A percentile compares a stretch with the other conserved stretches of the same genome.
These are phyloP conservation scores for Euphrasia arctica DNA, from an alignment of 305 asterid species.

Conservation along the genomic window DNA sequence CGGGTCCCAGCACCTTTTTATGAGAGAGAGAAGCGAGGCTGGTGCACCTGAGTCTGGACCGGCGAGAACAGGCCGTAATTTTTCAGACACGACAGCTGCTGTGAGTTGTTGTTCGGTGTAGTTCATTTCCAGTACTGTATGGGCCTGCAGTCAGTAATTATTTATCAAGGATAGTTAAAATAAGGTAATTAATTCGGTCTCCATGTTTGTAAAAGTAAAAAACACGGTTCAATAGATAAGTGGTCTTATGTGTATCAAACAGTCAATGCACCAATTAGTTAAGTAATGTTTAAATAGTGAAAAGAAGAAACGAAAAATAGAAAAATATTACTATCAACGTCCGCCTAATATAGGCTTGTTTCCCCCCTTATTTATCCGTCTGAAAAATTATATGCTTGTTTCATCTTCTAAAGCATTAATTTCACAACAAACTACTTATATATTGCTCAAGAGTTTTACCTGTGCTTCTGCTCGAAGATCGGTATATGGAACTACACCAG, in stretches of 20 bases:
- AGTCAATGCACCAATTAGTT: background rate
- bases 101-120: conserved; percentile 92
- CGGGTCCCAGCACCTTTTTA: conserved; percentile 78
- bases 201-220: background rate
- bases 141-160: conserved; percentile 57
- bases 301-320: conserved; percentile 6
- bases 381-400: too few species aligned
- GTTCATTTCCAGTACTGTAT: conserved; percentile 96
- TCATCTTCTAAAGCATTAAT: too few species aligned
- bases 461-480: conserved; percentile 97
- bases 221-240: background rate
- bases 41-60: conserved; percentile 50
- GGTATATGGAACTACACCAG: conserved; percentile 93
- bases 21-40: conserved; percentile 51
- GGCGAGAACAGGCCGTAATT: conserved; percentile 82
- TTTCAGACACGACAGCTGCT: conserved; percentile 81
- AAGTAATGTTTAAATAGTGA: background rate
- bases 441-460: conserved; percentile 34
- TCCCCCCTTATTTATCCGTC: background rate
- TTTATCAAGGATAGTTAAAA: conserved; percentile 3
- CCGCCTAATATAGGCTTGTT: background rate
- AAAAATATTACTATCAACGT: background rate
- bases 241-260: too few species aligned
- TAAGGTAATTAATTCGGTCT: background rate
- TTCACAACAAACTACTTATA: too few species aligned